These are phyloP conservation scores for Fagus crenata DNA, from an alignment of 306 rosid genomes.

Conservation along the genomic window DNA sequence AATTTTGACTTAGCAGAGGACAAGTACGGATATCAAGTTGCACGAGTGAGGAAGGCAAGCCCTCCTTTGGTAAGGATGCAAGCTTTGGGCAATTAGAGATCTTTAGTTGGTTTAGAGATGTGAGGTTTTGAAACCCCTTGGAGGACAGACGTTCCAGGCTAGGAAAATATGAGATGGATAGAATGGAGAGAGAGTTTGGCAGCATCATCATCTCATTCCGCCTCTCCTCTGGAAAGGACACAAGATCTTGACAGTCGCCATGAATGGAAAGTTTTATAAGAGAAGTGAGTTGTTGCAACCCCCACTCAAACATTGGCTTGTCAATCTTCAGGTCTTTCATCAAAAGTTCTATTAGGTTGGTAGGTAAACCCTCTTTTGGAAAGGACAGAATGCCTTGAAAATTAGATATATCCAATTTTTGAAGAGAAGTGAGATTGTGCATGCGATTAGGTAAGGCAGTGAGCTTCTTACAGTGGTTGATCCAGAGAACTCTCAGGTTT, in stretches of 20 bases:
- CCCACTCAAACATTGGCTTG: not conserved
- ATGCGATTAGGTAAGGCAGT: not conserved
- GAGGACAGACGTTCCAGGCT: constrained; percentile 14
- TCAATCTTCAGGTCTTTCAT: not conserved
- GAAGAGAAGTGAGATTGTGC: not conserved
- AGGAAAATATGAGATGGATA: not conserved
- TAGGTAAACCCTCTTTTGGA: not conserved
- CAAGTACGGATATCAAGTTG: not conserved
- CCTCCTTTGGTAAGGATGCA: constrained; percentile 4
- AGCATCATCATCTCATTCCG: not conserved
- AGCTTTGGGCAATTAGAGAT: constrained; percentile 11
- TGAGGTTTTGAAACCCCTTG: constrained; percentile 13
- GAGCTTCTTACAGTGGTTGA: not conserved
- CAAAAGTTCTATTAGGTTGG: constrained; percentile 1
- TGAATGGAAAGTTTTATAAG: not conserved
- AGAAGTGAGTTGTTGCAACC: not conserved
- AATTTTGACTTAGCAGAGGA: constrained; percentile 23
- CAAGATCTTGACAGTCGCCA: not conserved
- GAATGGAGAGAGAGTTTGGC: constrained; percentile 11
- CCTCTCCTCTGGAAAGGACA: not conserved
- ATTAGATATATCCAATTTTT: not conserved
- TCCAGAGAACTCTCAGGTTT: not conserved
- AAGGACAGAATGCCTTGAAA: not conserved
- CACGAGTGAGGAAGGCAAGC: constrained; percentile 26
- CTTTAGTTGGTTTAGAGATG: constrained; percentile 5